Percentiles rank a stretch among this genome's conserved stretches.
phyloP scores from a whole-genome alignment of 192 early-diverging fungal species.

The Spizellomyces sp. region DNA sequence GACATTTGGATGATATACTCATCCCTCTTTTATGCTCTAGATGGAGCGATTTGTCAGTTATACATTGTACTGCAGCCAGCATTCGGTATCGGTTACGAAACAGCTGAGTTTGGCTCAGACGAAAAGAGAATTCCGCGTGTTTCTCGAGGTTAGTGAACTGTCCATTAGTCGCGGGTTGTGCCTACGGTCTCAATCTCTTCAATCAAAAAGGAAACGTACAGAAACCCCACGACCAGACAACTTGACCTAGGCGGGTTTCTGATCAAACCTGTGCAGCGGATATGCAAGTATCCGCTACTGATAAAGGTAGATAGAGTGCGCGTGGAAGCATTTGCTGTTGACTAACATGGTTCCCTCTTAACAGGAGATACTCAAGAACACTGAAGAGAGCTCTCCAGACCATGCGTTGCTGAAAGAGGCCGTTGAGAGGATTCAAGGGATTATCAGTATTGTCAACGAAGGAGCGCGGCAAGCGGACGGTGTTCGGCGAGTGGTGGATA shows the following conservation, averaged over 20 bases:
- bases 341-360: not conserved
- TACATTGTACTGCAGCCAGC: constrained; percentile 51
- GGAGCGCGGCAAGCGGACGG: constrained; percentile 46
- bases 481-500: constrained; percentile 45
- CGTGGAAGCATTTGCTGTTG: constrained; percentile 30
- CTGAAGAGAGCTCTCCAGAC: constrained; percentile 43
- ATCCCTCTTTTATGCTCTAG: constrained; percentile 1
- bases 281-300: constrained; percentile 98
- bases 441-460: constrained; percentile 53
- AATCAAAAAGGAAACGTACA: constrained; percentile 33
- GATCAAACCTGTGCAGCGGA: constrained; percentile 98
- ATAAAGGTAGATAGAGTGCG: constrained; percentile 3
- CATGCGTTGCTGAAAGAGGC: constrained; percentile 38
- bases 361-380: constrained; percentile 57
- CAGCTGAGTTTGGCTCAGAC: constrained; percentile 33
- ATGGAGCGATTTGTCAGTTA: constrained; percentile 51
- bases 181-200: not conserved
- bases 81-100: constrained; percentile 40
- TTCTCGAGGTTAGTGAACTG: constrained; percentile 42
- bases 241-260: constrained; percentile 61
- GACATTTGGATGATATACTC: not conserved
- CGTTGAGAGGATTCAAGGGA: constrained; percentile 45
- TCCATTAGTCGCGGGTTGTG: not conserved
- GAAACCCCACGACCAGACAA: constrained; percentile 40
- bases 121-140: constrained; percentile 42